Conservation (phyloP, 2,329 filamentous ascomycete genomes). For the Aspergillus fijiensis region DNA sequence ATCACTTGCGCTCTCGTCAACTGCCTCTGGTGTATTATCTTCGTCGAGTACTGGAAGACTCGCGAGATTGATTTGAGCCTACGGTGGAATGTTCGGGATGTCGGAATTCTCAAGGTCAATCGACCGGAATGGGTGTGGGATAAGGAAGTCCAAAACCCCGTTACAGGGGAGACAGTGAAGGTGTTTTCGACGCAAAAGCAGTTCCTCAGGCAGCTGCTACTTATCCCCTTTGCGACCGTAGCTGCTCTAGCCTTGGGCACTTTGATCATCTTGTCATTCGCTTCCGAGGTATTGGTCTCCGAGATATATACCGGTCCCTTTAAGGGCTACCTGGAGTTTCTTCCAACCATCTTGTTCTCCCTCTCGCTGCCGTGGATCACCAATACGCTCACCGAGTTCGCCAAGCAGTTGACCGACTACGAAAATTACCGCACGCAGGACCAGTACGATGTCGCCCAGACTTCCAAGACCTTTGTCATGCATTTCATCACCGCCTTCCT, state of each 20-base stretch:
- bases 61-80: conserved; percentile 84
- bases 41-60: conserved; percentile 96
- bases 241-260: conserved; percentile 72
- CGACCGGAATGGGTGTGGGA: conserved; percentile 78
- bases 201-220: conserved; percentile 72
- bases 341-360: conserved; percentile 86
- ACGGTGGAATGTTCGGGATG: conserved; percentile 83
- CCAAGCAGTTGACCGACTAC: conserved; percentile 71
- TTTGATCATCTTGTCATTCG: conserved; percentile 83
- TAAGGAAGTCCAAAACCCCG: conserved; percentile 70
- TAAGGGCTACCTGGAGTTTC: conserved; percentile 78
- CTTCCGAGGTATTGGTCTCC: conserved; percentile 91
- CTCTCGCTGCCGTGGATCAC: conserved; percentile 76
- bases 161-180: conserved; percentile 76
- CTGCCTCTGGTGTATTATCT: conserved; percentile 80
- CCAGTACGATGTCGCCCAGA: conserved; percentile 77
- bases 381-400: conserved; percentile 71
- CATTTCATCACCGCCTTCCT: conserved; percentile 97
- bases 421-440: conserved; percentile 94
- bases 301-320: conserved; percentile 89
- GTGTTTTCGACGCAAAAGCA: conserved; percentile 76
- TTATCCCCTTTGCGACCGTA: conserved; percentile 78
- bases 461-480: conserved; percentile 90
- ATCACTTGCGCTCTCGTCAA: conserved; percentile 80
- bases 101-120: conserved; percentile 76